Conservation (phyloP, 1,139 yeast species). For the Diutina mesorugosa region DNA sequence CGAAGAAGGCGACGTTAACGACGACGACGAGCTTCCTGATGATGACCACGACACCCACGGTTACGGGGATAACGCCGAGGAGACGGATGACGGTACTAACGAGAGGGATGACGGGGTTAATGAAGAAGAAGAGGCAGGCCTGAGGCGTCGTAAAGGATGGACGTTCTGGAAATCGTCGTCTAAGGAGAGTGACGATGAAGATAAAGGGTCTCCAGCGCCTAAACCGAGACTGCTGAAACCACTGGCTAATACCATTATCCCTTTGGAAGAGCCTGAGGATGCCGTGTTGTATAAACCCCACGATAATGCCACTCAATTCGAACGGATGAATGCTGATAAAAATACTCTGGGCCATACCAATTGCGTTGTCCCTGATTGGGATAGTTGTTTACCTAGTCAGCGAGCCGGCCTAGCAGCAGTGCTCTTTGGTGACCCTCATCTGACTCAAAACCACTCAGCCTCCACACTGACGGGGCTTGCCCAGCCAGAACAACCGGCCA, state of each 20-base stretch:
- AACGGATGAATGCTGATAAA: slow-evolving; percentile 31
- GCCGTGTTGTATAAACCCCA: slow-evolving; percentile 37
- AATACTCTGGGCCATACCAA: slow-evolving; percentile 31
- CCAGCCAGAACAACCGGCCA: slow-evolving; percentile 6
- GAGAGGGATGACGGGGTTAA: slow-evolving; percentile 1
- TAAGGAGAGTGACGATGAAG: slow-evolving; percentile 4
- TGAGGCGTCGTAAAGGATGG: background rate
- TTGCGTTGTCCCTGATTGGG: slow-evolving; percentile 33
- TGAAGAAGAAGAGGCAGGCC: slow-evolving; percentile 4
- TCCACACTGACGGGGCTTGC: background rate
- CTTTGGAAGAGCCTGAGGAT: slow-evolving; percentile 16
- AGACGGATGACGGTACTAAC: slow-evolving; percentile 4
- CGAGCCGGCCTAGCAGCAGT: slow-evolving; percentile 8
- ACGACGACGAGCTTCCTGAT: slow-evolving; percentile 18
- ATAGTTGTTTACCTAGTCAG: slow-evolving; percentile 23
- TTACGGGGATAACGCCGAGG: slow-evolving; percentile 5
- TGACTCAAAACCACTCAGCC: slow-evolving; percentile 13
- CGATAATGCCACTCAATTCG: slow-evolving; percentile 27
- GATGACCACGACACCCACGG: slow-evolving; percentile 15
- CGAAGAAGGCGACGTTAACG: slow-evolving; percentile 16
- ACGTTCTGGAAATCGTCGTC: background rate
- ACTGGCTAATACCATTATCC: slow-evolving; percentile 4
- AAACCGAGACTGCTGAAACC: slow-evolving; percentile 13
- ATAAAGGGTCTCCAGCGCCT: slow-evolving; percentile 19
- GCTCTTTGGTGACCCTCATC: slow-evolving; percentile 11